These are phyloP conservation scores for Raffaelea deltoideospora DNA, from an alignment of 2,329 filamentous ascomycete species.

Conservation along the genomic window DNA sequence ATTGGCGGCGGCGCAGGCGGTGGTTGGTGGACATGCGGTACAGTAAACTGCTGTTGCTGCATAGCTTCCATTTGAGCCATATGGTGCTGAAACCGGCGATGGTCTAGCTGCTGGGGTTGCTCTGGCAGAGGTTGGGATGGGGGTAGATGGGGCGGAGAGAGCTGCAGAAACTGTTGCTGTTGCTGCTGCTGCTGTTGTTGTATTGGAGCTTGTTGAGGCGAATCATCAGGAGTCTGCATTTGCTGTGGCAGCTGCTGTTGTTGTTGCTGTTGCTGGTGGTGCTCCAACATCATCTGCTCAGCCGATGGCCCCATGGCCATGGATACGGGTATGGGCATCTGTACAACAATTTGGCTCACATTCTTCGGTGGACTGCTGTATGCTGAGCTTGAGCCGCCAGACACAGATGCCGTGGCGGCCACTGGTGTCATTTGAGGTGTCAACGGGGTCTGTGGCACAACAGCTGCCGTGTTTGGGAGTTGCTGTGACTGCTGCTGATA, in stretches of 20 bases:
- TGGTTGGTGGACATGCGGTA: slow-evolving; percentile 11
- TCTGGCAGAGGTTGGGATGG: slow-evolving; percentile 11
- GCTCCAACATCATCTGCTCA: slow-evolving; percentile 7
- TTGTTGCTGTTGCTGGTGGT: slow-evolving; percentile 7
- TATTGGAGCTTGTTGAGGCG: slow-evolving; percentile 1
- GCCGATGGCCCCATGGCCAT: slow-evolving; percentile 15
- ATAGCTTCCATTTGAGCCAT: slow-evolving; percentile 10
- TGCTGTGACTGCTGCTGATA: slow-evolving; percentile 9
- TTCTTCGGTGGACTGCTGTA: background rate
- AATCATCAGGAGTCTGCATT: slow-evolving; percentile 8
- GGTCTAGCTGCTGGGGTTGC: slow-evolving; percentile 14
- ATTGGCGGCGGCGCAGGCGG: slow-evolving; percentile 12
- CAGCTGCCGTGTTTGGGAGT: background rate
- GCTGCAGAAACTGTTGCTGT: background rate
- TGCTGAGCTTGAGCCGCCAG: background rate
- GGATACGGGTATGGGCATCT: background rate
- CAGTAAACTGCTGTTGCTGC: slow-evolving; percentile 8
- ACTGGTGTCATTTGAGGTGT: slow-evolving; percentile 30
- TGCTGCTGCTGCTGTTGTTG: slow-evolving; percentile 1
- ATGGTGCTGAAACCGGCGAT: slow-evolving; percentile 10
- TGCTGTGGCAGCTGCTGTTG: slow-evolving; percentile 1
- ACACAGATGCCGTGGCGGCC: background rate
- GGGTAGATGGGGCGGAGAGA: slow-evolving; percentile 15
- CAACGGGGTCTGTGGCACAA: slow-evolving; percentile 9
- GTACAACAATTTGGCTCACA: background rate